Evolutionary conservation across 2,329 filamentous ascomycete genomes (phyloP).

Genomic region (Fusarium scirpi): DNA sequence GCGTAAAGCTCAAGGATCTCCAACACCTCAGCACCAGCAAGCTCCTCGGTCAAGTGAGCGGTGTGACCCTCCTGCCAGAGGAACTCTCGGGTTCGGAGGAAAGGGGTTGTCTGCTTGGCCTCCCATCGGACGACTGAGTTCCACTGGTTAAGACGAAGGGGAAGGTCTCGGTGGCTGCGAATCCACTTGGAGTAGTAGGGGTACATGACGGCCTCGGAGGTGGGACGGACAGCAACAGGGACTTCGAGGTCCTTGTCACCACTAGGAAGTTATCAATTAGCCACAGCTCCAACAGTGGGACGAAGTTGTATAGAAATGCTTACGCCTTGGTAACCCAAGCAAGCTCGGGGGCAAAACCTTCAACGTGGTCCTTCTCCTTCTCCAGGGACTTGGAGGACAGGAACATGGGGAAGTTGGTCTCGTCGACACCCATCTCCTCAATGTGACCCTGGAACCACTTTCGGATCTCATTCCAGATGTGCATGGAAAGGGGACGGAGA

Average conservation of each 20-base stretch:
- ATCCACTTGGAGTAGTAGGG: slow-evolving; percentile 98
- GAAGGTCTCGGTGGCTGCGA: slow-evolving; percentile 93
- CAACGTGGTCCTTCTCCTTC: slow-evolving; percentile 94
- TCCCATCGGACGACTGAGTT: slow-evolving; percentile 95
- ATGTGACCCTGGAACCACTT: slow-evolving; percentile 80
- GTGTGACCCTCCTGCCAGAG: slow-evolving; percentile 97
- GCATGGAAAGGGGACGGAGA: slow-evolving; percentile 77
- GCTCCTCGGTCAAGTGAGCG: slow-evolving; percentile 86
- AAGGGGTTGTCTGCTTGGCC: slow-evolving; percentile 90
- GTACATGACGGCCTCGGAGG: slow-evolving; percentile 88
- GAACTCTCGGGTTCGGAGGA: slow-evolving; percentile 94
- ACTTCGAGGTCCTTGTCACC: slow-evolving; percentile 94
- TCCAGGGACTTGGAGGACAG: slow-evolving; percentile 89
- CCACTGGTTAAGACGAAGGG: slow-evolving; percentile 96
- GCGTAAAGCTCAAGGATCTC: slow-evolving; percentile 96
- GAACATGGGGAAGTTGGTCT: slow-evolving; percentile 97
- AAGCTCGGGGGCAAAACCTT: slow-evolving; percentile 96
- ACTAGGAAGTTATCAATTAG: slow-evolving; percentile 57
- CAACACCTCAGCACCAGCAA: slow-evolving; percentile 86
- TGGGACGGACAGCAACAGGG: slow-evolving; percentile 75
- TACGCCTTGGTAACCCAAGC: slow-evolving; percentile 89
- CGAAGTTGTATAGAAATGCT: slow-evolving; percentile 49
- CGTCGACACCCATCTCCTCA: slow-evolving; percentile 91
- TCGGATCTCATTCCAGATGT: slow-evolving; percentile 74
- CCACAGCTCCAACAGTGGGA: neutral